Conservation (phyloP, 2,329 filamentous ascomycete genomes). For the Diaporthe destruens region DNA sequence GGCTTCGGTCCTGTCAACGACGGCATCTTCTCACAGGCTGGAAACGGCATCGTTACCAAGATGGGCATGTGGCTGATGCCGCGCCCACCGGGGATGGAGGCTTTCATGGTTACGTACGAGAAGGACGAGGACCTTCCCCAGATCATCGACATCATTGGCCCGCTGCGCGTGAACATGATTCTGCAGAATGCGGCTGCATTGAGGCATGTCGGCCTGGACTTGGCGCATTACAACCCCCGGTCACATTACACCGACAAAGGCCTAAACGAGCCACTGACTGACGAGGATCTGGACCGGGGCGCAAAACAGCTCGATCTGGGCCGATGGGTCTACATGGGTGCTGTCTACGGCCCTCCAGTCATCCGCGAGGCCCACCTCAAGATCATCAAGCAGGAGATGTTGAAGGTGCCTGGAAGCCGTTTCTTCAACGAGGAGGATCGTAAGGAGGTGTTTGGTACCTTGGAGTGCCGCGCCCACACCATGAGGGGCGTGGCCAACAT, state of each 20-base stretch:
- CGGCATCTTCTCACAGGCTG: constrained; percentile 65
- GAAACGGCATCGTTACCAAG: constrained; percentile 66
- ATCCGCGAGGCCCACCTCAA: constrained; percentile 47
- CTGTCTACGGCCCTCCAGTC: constrained; percentile 50
- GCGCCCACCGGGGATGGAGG: constrained; percentile 50
- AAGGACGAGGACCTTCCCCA: constrained; percentile 52
- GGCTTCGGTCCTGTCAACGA: constrained; percentile 56
- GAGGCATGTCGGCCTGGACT: constrained; percentile 57
- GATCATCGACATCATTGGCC: constrained; percentile 54
- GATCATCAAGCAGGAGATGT: constrained; percentile 53
- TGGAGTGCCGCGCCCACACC: constrained; percentile 32
- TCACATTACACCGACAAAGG: constrained; percentile 43
- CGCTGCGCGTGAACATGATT: constrained; percentile 49
- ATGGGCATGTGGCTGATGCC: constrained; percentile 62
- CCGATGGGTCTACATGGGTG: constrained; percentile 62
- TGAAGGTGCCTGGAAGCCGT: constrained; percentile 50
- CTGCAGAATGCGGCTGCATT: constrained; percentile 61
- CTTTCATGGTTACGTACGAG: constrained; percentile 56
- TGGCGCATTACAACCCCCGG: constrained; percentile 52
- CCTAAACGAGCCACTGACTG: constrained; percentile 50
- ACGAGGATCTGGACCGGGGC: constrained; percentile 55
- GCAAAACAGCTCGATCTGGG: constrained; percentile 55
- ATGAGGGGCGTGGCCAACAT: constrained; percentile 53
- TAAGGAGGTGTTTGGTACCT: constrained; percentile 42
- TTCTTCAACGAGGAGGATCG: constrained; percentile 53